Conservation (phyloP, 345 rosid species). For the Murraya koenigii region DNA sequence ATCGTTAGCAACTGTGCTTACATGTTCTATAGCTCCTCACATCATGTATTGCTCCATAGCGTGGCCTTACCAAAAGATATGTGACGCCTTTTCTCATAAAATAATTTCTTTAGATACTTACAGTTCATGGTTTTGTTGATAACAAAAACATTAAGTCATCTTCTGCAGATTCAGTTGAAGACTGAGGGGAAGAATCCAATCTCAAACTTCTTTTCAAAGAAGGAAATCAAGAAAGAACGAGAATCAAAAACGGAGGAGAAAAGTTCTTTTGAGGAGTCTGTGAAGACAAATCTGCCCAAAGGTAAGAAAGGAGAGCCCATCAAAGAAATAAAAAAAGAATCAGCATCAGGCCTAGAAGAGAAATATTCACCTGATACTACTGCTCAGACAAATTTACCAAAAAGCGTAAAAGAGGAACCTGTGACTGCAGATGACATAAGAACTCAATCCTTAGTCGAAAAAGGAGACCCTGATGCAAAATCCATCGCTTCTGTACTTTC, state of each 20-base stretch:
- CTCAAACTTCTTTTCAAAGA: constrained; percentile 64
- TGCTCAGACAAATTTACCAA: constrained; percentile 3
- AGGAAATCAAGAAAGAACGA: constrained; percentile 45
- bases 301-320: constrained; percentile 26
- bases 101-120: neutral
- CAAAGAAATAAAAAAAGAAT: neutral
- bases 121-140: neutral
- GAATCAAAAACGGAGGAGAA: constrained; percentile 27
- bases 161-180: constrained; percentile 58
- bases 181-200: constrained; percentile 49
- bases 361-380: neutral
- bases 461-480: constrained; percentile 21
- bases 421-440: constrained; percentile 19
- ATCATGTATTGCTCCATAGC: neutral
- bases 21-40: neutral
- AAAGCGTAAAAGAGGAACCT: constrained; percentile 11
- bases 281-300: neutral
- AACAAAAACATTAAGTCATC: neutral
- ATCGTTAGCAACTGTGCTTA: neutral
- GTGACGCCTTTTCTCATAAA: neutral
- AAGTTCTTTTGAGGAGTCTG: constrained; percentile 14
- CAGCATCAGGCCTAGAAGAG: neutral
- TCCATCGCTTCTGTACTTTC: neutral
- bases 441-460: neutral
- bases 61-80: neutral